Evolutionary conservation across 805 yeast genomes (phyloP).

Genomic region (Yamadazyma phyllophila): DNA sequence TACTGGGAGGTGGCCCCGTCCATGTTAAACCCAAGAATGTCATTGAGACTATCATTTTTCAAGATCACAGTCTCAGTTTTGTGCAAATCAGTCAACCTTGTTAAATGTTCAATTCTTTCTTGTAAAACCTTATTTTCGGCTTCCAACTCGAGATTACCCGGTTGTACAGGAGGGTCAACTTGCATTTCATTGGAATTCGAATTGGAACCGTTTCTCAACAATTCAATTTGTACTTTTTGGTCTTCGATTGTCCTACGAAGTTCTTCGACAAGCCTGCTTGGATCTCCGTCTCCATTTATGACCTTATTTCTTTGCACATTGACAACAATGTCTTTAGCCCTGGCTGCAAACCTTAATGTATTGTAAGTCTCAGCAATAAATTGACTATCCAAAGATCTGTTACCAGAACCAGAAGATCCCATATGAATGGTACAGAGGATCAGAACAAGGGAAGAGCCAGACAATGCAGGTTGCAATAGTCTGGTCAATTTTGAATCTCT

Average conservation of each 20-base stretch:
- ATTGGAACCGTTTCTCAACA: slow-evolving; percentile 21
- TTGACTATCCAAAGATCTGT: slow-evolving; percentile 26
- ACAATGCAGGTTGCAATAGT: slow-evolving; percentile 84
- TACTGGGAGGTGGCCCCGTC: slow-evolving; percentile 37
- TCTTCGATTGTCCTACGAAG: slow-evolving; percentile 59
- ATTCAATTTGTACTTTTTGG: slow-evolving; percentile 53
- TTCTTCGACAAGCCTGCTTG: slow-evolving; percentile 45
- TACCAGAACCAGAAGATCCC: slow-evolving; percentile 30
- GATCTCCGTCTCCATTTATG: slow-evolving; percentile 34
- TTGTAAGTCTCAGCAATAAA: slow-evolving; percentile 77
- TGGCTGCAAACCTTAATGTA: slow-evolving; percentile 86
- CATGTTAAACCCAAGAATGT: slow-evolving; percentile 47
- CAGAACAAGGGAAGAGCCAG: slow-evolving; percentile 81
- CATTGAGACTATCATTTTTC: slow-evolving; percentile 59
- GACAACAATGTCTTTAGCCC: slow-evolving; percentile 84
- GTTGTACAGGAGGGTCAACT: neutral
- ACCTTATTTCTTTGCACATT: slow-evolving; percentile 56
- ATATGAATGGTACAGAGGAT: slow-evolving; percentile 85
- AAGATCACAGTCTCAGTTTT: slow-evolving; percentile 54
- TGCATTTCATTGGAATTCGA: slow-evolving; percentile 2
- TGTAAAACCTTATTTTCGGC: slow-evolving; percentile 65
- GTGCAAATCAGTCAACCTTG: slow-evolving; percentile 61
- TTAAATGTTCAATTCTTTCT: slow-evolving; percentile 68
- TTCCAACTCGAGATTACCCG: slow-evolving; percentile 28
- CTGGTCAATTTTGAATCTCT: slow-evolving; percentile 92